Evolutionary conservation across 148 eudicot genomes (phyloP), one percentile per base, ranked within the genome.

Genomic region (Persicaria tinctoria): DNA sequence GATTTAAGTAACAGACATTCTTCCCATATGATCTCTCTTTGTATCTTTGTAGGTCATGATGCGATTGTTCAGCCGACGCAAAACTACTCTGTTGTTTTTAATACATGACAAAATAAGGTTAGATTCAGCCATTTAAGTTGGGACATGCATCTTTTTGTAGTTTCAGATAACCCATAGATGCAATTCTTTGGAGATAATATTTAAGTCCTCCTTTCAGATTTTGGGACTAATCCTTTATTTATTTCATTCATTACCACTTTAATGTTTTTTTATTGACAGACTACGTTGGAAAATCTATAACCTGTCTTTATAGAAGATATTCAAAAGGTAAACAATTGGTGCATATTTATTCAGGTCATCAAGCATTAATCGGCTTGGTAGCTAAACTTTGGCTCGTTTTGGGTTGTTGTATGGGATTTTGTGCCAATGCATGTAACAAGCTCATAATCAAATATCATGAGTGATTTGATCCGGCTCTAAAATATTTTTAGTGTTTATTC

Each of bases 101-200:
- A 91, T 93, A 72, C 98, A 97, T 85, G 98, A 93, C 83, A 93
- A 93, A 82, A 91, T 95, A 63, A 88, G 93, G 90, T 95, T 91
- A 86, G 76, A 89, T 81, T 72, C 49, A 73, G 49, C 73, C 62
- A 12, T 38, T 59, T 53, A 8, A 17, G 8, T 60, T 60, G 18
- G 23, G 11, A 60, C 23, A 13, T 47, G 6, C 8, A 47, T 5
- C 8, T 12, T 20, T 17, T 9, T 2, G 9, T 1, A 8, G 3
- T 47, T 8, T 47, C 0, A 5, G 50, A 47, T 47, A 8, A 47
- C 6, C 9, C 6, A 5, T 5, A 5, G 9, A 47, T 47, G 6
- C 8, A 47, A 47, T 5, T 5, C 50, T 47, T 47, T 47, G 50
- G 6, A 47, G 0, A 5, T 47, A 5, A 5, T 57, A 53, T 18